phyloP scores from a whole-genome alignment of 768 basidiomycete species.

The Mycena metata region DNA sequence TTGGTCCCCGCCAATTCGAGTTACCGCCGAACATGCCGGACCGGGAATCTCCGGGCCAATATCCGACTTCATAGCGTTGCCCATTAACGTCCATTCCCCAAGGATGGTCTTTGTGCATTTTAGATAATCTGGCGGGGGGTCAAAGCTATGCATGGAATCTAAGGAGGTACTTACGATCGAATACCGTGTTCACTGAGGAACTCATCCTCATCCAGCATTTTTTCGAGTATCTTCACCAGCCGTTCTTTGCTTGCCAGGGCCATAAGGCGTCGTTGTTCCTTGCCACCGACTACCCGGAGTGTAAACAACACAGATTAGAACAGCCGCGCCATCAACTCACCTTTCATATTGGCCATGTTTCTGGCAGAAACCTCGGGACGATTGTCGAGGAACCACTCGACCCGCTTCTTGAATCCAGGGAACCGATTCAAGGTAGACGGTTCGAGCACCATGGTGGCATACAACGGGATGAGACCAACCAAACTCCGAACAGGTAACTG shows the following conservation, averaged over 20 bases:
- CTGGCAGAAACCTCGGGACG: slow-evolving; percentile 87
- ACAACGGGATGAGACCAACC: slow-evolving; percentile 97
- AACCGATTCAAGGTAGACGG: slow-evolving; percentile 90
- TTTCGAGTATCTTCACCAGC: slow-evolving; percentile 87
- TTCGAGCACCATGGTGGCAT: slow-evolving; percentile 94
- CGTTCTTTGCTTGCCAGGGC: slow-evolving; percentile 95
- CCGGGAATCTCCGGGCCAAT: slow-evolving; percentile 98
- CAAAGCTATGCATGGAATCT: not conserved
- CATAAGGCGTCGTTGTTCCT: slow-evolving; percentile 87
- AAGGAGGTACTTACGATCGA: slow-evolving; percentile 80
- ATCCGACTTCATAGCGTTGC: slow-evolving; percentile 90
- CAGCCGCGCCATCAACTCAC: slow-evolving; percentile 51
- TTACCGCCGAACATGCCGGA: slow-evolving; percentile 99
- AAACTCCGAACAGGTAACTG: slow-evolving; percentile 95
- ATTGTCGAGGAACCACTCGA: slow-evolving; percentile 99
- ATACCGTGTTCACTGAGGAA: slow-evolving; percentile 97
- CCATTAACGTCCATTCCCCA: slow-evolving; percentile 97
- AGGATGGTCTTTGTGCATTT: slow-evolving; percentile 90
- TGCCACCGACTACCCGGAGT: slow-evolving; percentile 63
- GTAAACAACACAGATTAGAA: slow-evolving; percentile 2
- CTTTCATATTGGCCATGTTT: slow-evolving; percentile 97
- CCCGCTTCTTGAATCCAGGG: slow-evolving; percentile 97
- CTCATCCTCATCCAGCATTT: slow-evolving; percentile 98
- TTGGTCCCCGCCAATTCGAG: slow-evolving; percentile 97
- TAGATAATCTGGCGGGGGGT: slow-evolving; percentile 74